Percentiles rank a stretch among this genome's conserved stretches.
Conservation (phyloP, 345 rosid species). For the Sonneratia caseolaris region DNA sequence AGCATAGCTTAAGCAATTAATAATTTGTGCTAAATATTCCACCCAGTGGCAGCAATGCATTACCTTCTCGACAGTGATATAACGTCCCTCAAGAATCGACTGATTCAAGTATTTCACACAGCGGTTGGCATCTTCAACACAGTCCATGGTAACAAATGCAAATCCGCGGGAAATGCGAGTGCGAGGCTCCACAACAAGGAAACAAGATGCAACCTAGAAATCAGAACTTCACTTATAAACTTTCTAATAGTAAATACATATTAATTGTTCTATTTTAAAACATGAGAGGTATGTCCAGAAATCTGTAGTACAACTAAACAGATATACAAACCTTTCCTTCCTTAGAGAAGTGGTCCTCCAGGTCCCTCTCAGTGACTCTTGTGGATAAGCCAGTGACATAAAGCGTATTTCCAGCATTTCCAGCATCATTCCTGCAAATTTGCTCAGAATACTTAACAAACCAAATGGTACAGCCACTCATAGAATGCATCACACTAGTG, state of each 20-base stretch:
- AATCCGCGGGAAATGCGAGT: conserved; percentile 92
- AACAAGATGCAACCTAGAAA: conserved; percentile 71
- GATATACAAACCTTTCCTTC: conserved; percentile 79
- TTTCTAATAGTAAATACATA: neutral
- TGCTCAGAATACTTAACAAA: neutral
- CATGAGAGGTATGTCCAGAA: neutral
- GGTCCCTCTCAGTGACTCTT: conserved; percentile 80
- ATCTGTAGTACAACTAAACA: neutral
- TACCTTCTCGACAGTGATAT: conserved; percentile 98
- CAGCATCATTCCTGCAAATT: conserved; percentile 28
- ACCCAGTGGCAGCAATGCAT: conserved; percentile 11
- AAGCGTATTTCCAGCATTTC: conserved; percentile 73
- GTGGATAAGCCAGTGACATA: conserved; percentile 95
- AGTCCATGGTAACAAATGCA: conserved; percentile 88
- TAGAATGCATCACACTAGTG: neutral
- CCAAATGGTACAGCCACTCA: neutral
- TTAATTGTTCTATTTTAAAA: conserved; percentile 1
- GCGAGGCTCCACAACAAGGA: conserved; percentile 93
- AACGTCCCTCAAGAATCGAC: conserved; percentile 89
- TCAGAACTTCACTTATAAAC: neutral
- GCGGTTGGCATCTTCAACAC: conserved; percentile 67
- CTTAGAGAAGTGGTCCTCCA: conserved; percentile 87
- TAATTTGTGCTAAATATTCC: conserved; percentile 15
- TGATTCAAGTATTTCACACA: conserved; percentile 94
- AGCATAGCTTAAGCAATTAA: conserved; percentile 24